Base-by-base conservation (phyloP, 306 rosid species). In the Boehmeria nivea region DNA sequence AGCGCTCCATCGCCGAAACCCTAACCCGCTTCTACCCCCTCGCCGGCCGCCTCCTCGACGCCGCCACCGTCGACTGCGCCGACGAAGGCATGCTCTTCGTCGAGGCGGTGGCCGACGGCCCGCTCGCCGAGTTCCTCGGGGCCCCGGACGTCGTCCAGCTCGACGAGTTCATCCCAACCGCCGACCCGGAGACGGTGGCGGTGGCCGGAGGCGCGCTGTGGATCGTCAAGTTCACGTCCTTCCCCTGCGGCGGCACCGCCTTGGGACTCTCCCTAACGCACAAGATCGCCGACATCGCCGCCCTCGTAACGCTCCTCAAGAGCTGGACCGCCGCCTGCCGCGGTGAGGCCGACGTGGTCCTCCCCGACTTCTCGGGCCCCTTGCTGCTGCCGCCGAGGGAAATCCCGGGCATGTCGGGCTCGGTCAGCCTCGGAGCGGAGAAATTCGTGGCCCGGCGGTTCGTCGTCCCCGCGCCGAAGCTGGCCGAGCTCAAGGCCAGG, bases 361-460 rank as follows among this genome's bases (percentile, higher is more conserved):
- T 2, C 19, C 46, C 47, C 5, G 42, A 12, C 18, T 81, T 75
- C 46, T 46, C 58, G 0, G 8, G 16, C 3, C 76, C 59, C 12
- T 20, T 65, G 4, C 54, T 64, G 47, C 53, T 73, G 2, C 74
- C 81, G 2, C 38, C 69, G 0, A n/a, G 20, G 17, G 46, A 13
- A 21, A 54, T 70, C 15, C 23, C 69, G 6, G 31, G 67, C 15
- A 11, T n/a, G 15, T n/a, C 17, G 26, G 8, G 27, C 53, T 31
- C 36, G 9, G 51, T 25, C 19, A 59, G 51, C 18, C 9, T 61
- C 22, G 36, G 34, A 3, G 43, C 66, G 40, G 72, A 52, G 0
- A 74, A 60, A 2, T 78, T 70, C 16, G 42, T 38, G 6, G 70
- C 82, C 33, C 68, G 23, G 37, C 38, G 40, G 18, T 51, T 15